A percentile compares a stretch with the other conserved stretches of the same genome.
Conservation (phyloP, 441 rosid species). For the Eruca vesicaria region DNA sequence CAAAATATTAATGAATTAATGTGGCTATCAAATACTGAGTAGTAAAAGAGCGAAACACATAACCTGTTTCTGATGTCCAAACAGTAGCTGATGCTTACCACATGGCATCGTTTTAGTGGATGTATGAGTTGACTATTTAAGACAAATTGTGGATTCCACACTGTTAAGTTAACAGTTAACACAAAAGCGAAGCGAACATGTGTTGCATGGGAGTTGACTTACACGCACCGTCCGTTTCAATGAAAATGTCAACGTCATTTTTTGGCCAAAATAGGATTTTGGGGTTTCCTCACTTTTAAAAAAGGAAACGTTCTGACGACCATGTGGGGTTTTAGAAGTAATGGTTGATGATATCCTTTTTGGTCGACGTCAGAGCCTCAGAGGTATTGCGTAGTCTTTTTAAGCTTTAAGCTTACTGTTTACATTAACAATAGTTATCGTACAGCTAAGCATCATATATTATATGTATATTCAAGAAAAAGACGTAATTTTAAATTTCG, state of each 20-base stretch:
- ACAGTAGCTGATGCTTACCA: not conserved
- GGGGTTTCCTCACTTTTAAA: conserved; percentile 1
- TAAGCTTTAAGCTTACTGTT: not conserved
- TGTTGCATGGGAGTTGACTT: conserved; percentile 31
- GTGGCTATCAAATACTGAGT: not conserved
- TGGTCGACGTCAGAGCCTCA: not conserved
- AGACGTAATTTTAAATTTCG: not conserved
- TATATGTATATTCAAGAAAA: not conserved
- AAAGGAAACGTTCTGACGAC: conserved; percentile 4
- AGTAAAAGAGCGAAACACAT: conserved; percentile 1
- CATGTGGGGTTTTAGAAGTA: conserved; percentile 9
- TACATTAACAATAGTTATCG: not conserved
- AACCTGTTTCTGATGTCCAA: conserved; percentile 9
- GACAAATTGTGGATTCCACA: conserved; percentile 30
- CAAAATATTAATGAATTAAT: not conserved
- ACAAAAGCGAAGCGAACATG: conserved; percentile 32
- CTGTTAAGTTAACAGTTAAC: conserved; percentile 33
- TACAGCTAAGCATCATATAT: too few species aligned
- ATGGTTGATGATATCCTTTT: conserved; percentile 10
- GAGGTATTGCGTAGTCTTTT: not conserved
- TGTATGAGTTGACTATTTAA: conserved; percentile 27
- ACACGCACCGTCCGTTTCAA: conserved; percentile 21
- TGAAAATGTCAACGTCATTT: conserved; percentile 25
- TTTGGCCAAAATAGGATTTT: not conserved
- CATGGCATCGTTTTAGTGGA: conserved; percentile 17